Evolutionary conservation across 352 stramenopile genomes (phyloP), one percentile per base, ranked within the genome.

Genomic region (Aphanomyces euteiches): DNA sequence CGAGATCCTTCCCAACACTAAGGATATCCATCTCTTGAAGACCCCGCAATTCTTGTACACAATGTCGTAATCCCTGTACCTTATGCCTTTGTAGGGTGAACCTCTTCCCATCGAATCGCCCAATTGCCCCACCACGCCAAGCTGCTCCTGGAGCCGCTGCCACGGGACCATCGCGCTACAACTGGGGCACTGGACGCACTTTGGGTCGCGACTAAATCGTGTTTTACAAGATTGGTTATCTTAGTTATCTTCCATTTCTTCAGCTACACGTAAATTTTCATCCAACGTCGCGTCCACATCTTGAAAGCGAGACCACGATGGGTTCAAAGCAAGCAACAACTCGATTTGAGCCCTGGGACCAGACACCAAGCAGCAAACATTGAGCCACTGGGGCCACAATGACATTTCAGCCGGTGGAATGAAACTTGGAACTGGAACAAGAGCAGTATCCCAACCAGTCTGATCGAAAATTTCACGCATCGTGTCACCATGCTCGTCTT

Each of bases 1-100:
- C 54, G 89, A 96, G 74, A 86, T 95, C 64, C 77, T 95, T 39
- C 89, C 89, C 15, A 78, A 83, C 50, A 93, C 85, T 38, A 93
- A 95, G 74, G 86, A 87, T 34, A 93, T 85, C 85, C 90, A 84
- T 61, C 65, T 94, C 50, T 72, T 95, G 72, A 82, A 94, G 73
- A 95, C 88, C 13, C 88, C 88, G 5, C 73, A 78, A 41, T 75
- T 94, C 64, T 92, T 95, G 88, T 95, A 85, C 69, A 83, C 83
- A 17, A 34, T 13, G 19, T 39, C 15, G n/a, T 47, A 17, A 34
- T 28, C 41, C 63, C 10, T 61, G 15, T 70, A 15, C 66, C 5
- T 56, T 3, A 50, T 4, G 28, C 37, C 3, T 58, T 57, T 7
- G 5, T 59, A 43, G 50, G 45, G 53, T 75, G 19, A 91, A 85